Evolutionary conservation across 257 asterid genomes (phyloP).

Genomic region (Solanum tarapatanum): DNA sequence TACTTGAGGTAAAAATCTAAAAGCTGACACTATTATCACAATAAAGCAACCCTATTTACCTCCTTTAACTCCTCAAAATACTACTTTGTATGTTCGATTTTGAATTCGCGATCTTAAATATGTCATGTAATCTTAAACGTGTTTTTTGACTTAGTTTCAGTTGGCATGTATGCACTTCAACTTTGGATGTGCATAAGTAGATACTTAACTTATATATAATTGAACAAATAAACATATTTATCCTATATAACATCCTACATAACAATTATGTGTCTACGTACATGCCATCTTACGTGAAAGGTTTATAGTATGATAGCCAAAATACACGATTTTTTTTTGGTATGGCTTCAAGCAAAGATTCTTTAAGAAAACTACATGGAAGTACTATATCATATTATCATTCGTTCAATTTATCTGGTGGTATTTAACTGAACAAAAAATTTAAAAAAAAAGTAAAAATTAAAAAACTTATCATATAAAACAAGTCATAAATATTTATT

Average conservation of each 20-base stretch:
- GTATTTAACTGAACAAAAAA: not conserved
- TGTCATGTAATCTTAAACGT: too few species aligned
- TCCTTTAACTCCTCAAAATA: not conserved
- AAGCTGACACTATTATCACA: not conserved
- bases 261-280: not conserved
- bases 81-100: not conserved
- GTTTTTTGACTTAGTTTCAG: too few species aligned
- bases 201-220: too few species aligned
- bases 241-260: not conserved
- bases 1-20: not conserved
- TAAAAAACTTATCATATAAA: not conserved
- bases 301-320: not conserved
- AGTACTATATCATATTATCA: not conserved
- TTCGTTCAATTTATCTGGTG: not conserved
- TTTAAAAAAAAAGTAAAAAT: too few species aligned
- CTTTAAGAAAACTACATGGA: not conserved
- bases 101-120: too few species aligned
- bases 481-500: not conserved
- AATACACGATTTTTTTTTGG: not conserved
- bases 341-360: not conserved
- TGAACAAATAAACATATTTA: too few species aligned
- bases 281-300: too few species aligned
- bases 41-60: not conserved
- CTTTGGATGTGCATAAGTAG: not conserved
- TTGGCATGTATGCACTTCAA: not conserved